Conservation (phyloP, 805 yeast genomes). For the Schwanniomyces vanrijiae region DNA sequence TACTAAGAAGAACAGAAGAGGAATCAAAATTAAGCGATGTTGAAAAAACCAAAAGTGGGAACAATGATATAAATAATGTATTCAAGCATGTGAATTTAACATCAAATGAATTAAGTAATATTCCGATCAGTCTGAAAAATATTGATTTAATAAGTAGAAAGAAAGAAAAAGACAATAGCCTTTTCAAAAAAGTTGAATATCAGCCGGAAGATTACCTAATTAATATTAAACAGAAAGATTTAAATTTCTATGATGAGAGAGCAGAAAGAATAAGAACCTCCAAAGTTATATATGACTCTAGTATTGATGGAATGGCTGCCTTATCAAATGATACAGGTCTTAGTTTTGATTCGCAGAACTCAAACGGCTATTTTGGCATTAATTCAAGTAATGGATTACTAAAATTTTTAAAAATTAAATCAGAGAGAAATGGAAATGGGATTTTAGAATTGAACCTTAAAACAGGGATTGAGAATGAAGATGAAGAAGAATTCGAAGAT, state of each 20-base stretch:
- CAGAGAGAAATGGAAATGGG: conserved; percentile 21
- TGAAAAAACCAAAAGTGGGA: neutral
- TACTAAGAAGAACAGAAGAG: conserved; percentile 9
- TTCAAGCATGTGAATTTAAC: conserved; percentile 16
- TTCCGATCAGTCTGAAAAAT: conserved; percentile 15
- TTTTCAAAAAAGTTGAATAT: conserved; percentile 12
- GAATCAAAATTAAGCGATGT: conserved; percentile 2
- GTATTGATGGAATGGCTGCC: conserved; percentile 67
- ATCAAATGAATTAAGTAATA: conserved; percentile 13
- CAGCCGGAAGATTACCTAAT: conserved; percentile 12
- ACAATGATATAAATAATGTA: conserved; percentile 5
- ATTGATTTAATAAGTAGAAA: conserved; percentile 14
- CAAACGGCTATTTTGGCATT: conserved; percentile 63
- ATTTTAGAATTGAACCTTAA: conserved; percentile 22
- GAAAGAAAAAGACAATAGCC: conserved; percentile 13
- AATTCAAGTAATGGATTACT: conserved; percentile 60
- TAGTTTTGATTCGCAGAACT: conserved; percentile 30
- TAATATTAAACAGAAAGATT: conserved; percentile 17
- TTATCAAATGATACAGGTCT: conserved; percentile 32
- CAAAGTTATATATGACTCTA: conserved; percentile 15
- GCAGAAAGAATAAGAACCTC: conserved; percentile 10
- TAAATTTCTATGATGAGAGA: conserved; percentile 18
- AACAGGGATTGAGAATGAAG: conserved; percentile 5
- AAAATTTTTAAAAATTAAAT: conserved; percentile 43
- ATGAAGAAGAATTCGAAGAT: conserved; percentile 13